Base-by-base conservation (phyloP, 768 basidiomycete genomes). In the Flagelloscypha sp. region DNA sequence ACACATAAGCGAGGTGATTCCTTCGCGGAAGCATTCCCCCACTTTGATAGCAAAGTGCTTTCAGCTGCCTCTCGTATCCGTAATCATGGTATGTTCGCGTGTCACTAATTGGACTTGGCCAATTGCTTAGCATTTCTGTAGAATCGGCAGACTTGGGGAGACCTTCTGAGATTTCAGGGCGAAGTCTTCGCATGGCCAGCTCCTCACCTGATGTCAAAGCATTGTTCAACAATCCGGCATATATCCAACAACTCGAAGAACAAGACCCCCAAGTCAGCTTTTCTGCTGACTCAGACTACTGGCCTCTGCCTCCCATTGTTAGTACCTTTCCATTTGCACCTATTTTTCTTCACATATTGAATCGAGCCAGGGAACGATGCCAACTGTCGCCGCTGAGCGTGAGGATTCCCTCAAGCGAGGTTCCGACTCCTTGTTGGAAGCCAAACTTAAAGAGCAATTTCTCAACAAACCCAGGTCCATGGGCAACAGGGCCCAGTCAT, bases 191-290 rank as follows among this genome's bases (percentile, higher is more conserved):
- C 32, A 64, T 92, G 41, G 86, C 89, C 7, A 86, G 78, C 46
- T 92, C 90, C 4, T 89, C 92, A 4, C 88, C 89, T 3, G 89
- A 95, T 45, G 93, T 98, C 38, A 95, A 94, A 57, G 90, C 93
- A 0, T 54, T 98, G 48, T 95, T 98, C 63, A 85, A 92, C 51
- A 76, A 82, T 1, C 82, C 86, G 15, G 70, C 83, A 4, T 87
- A 86, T 48, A 79, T 84, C 35, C 89, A 86, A 48, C 77, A 85
- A 49, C 61, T 85, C 9, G 83, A 87, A 41, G 76, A 81, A 39
- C 74, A 83, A 36, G 83, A 82, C 40, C 58, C 66, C 16, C 79
- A 77, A 41, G 58, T 71, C 5, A 72, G 64, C 27, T 83, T 77
- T 49, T 70, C 63, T 15, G 57, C 68, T 17, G 63, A 69, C 24